A percentile compares a stretch with the other conserved stretches of the same genome.
phyloP scores from a whole-genome alignment of 176 grass and related monocot species.

The Aegilops speltoides region DNA sequence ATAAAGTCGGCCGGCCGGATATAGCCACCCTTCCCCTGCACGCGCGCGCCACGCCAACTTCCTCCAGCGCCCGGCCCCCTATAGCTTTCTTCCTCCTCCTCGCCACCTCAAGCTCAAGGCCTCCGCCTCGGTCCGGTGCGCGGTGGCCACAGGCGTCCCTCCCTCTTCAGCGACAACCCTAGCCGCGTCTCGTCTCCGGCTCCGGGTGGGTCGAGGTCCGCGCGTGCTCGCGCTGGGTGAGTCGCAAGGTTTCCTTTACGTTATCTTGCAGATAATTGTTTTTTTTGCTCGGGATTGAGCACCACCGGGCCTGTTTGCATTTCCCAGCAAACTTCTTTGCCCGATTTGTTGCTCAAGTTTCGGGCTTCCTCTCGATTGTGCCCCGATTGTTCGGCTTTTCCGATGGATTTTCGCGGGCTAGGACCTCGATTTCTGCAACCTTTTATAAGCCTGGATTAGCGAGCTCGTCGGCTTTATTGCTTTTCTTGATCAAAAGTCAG shows the following conservation, averaged over 20 bases:
- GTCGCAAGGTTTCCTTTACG: not conserved
- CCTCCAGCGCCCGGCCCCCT: not conserved
- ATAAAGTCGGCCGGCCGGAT: not conserved
- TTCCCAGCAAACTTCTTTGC: not conserved
- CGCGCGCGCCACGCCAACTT: not conserved
- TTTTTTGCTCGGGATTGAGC: not conserved
- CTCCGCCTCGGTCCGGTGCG: not conserved
- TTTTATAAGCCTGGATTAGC: not conserved
- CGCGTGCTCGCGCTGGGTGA: conserved; percentile 3
- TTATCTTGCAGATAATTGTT: not conserved
- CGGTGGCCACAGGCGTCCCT: conserved; percentile 16
- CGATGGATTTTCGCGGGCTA: not conserved
- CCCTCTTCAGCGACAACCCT: not conserved
- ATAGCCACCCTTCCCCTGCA: not conserved
- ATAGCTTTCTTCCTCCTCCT: not conserved
- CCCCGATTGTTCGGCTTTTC: not conserved
- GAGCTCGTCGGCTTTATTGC: not conserved
- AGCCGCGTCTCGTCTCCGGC: not conserved
- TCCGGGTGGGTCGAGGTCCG: not conserved
- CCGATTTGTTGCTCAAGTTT: not conserved
- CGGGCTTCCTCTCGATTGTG: not conserved
- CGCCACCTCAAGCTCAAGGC: not conserved
- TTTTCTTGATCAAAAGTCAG: not conserved
- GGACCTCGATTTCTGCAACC: not conserved
- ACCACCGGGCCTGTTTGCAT: not conserved